Percentiles rank a stretch among this genome's conserved stretches.
Conservation (phyloP, 1,284 basidiomycete genomes). For the Ceratobasidium sp. region DNA sequence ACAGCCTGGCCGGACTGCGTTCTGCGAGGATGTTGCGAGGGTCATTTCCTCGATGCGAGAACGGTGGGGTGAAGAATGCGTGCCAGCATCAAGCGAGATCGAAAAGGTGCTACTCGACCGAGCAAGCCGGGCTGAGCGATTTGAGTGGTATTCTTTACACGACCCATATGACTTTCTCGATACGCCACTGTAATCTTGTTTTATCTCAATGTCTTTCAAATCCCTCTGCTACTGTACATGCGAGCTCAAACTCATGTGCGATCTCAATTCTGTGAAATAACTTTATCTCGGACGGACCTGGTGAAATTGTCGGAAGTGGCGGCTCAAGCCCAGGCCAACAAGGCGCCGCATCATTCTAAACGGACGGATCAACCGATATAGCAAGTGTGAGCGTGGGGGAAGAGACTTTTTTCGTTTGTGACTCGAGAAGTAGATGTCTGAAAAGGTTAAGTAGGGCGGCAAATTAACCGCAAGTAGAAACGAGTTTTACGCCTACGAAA, state of each 20-base stretch:
- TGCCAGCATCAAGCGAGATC: background rate
- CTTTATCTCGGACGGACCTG: background rate
- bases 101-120: background rate
- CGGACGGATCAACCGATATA: slow-evolving; percentile 34
- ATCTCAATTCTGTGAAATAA: background rate
- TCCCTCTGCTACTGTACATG: too few relatives aligned
- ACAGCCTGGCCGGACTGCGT: background rate
- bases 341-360: slow-evolving; percentile 10
- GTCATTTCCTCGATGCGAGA: background rate
- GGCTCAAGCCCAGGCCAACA: slow-evolving; percentile 1
- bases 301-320: background rate
- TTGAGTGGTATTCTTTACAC: background rate
- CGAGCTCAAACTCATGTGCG: background rate
- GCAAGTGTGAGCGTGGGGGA: slow-evolving; percentile 7
- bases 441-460: slow-evolving; percentile 26
- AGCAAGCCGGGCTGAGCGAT: background rate
- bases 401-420: slow-evolving; percentile 16
- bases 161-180: background rate
- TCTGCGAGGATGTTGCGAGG: slow-evolving; percentile 10
- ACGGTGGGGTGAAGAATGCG: background rate
- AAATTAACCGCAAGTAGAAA: background rate
- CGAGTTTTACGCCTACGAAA: background rate
- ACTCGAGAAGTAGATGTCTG: slow-evolving; percentile 24
- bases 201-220: too few relatives aligned
- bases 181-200: background rate